Conservation (phyloP, 1,139 yeast genomes). For the Pichia sp. region DNA sequence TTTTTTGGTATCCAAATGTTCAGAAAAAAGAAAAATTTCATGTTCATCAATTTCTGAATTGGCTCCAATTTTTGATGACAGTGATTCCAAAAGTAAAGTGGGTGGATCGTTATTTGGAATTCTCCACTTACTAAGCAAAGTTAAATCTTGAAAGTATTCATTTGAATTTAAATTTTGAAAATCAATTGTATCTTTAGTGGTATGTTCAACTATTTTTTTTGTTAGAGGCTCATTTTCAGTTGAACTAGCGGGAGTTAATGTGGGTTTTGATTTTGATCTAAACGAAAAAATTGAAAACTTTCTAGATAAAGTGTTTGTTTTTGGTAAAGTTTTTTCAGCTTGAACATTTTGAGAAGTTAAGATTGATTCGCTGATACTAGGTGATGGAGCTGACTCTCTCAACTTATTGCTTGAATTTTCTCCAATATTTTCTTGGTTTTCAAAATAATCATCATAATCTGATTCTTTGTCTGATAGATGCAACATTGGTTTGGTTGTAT, state of each 20-base stretch:
- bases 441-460: too few species aligned
- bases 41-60: background rate
- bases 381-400: too few species aligned
- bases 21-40: slow-evolving; percentile 2
- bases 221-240: background rate
- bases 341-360: too few species aligned
- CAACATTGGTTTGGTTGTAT: too few species aligned
- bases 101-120: background rate
- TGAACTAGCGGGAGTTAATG: background rate
- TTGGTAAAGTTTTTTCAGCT: background rate
- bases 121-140: slow-evolving; percentile 3
- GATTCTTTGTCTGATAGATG: too few species aligned
- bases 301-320: slow-evolving; percentile 2
- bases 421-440: too few species aligned
- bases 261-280: slow-evolving; percentile 1
- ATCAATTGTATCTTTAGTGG: background rate
- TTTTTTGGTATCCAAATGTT: background rate
- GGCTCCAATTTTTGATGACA: background rate
- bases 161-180: background rate
- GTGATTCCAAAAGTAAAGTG: background rate
- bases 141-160: background rate
- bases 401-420: too few species aligned
- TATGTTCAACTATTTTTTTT: background rate
- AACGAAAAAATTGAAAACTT: slow-evolving; percentile 4
- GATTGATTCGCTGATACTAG: too few species aligned